phyloP scores from a whole-genome alignment of 2,329 filamentous ascomycete genomes.

The Drechmeria coniospora region DNA sequence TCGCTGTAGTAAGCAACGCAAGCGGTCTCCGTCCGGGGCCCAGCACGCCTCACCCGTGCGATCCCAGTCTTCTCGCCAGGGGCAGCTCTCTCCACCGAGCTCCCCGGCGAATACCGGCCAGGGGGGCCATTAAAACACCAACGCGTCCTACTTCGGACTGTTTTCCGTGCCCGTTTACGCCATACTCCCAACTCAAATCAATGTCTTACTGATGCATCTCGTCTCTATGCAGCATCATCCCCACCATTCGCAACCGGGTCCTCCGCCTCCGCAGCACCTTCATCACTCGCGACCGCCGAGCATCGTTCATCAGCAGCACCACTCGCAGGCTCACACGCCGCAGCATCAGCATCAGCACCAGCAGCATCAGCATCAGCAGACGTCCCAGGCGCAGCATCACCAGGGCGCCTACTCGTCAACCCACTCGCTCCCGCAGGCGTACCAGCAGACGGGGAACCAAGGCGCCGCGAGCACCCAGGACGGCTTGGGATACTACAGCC shows the following conservation, averaged over 20 bases:
- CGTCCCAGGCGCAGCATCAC: constrained; percentile 39
- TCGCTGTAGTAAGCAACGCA: constrained; percentile 14
- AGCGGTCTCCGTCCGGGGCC: constrained; percentile 25
- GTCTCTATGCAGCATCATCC: constrained; percentile 60
- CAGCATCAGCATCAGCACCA: constrained; percentile 44
- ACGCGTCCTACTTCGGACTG: constrained; percentile 28
- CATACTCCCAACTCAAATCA: constrained; percentile 19
- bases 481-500: constrained; percentile 54
- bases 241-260: constrained; percentile 59
- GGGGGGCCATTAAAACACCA: constrained; percentile 34
- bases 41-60: constrained; percentile 32
- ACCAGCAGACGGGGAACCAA: constrained; percentile 52
- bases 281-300: constrained; percentile 58
- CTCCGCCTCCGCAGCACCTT: constrained; percentile 48
- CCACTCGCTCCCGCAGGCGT: constrained; percentile 49
- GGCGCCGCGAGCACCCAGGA: constrained; percentile 51
- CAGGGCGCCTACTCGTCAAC: constrained; percentile 52
- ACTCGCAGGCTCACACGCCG: constrained; percentile 42
- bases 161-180: constrained; percentile 21
- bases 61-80: constrained; percentile 31
- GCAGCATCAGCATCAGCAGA: constrained; percentile 23
- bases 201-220: constrained; percentile 40
- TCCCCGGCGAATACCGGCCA: constrained; percentile 29
- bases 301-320: constrained; percentile 48
- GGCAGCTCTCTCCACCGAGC: constrained; percentile 20